A percentile compares a stretch with the other conserved stretches of the same genome.
Conservation (phyloP, 2,329 filamentous ascomycete species). For the Aspergillus flavus region DNA sequence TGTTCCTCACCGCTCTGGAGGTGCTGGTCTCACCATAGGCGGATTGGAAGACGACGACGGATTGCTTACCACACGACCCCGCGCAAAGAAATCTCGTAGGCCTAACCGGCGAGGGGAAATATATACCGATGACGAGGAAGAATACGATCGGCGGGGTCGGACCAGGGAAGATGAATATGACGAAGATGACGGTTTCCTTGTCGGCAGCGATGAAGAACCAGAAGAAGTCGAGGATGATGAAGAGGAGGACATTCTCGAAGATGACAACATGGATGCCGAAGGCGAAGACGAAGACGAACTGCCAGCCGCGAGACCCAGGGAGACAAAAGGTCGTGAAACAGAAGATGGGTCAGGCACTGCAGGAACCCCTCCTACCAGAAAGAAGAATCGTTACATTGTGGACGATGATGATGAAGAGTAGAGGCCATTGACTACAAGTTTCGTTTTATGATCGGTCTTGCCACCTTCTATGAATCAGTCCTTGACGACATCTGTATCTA, state of each 20-base stretch:
- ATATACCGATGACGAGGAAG: constrained; percentile 53
- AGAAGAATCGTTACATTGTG: constrained; percentile 52
- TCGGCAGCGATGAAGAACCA: constrained; percentile 51
- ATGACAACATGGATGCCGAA: constrained; percentile 50
- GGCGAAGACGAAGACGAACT: constrained; percentile 42
- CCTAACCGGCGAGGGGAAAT: constrained; percentile 51
- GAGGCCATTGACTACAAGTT: constrained; percentile 19
- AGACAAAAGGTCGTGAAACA: constrained; percentile 25
- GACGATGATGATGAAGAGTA: constrained; percentile 53
- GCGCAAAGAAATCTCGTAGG: constrained; percentile 40
- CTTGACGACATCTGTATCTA: constrained; percentile 14
- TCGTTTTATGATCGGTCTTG: neutral
- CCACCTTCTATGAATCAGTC: constrained; percentile 8
- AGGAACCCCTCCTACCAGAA: constrained; percentile 43
- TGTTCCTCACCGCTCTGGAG: constrained; percentile 47
- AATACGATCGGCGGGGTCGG: constrained; percentile 47
- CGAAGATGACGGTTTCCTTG: constrained; percentile 77
- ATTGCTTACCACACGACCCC: constrained; percentile 45
- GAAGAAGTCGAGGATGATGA: constrained; percentile 49
- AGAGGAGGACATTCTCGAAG: constrained; percentile 46
- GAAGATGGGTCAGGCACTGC: constrained; percentile 26
- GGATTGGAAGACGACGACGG: constrained; percentile 63
- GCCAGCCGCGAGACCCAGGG: constrained; percentile 31
- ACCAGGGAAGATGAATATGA: constrained; percentile 79
- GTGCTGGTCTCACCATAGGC: constrained; percentile 56